Percentiles rank a stretch among this genome's conserved stretches.
These are phyloP conservation scores for Leonotis leonurus DNA, from an alignment of 257 asterid species.

Conservation along the genomic window DNA sequence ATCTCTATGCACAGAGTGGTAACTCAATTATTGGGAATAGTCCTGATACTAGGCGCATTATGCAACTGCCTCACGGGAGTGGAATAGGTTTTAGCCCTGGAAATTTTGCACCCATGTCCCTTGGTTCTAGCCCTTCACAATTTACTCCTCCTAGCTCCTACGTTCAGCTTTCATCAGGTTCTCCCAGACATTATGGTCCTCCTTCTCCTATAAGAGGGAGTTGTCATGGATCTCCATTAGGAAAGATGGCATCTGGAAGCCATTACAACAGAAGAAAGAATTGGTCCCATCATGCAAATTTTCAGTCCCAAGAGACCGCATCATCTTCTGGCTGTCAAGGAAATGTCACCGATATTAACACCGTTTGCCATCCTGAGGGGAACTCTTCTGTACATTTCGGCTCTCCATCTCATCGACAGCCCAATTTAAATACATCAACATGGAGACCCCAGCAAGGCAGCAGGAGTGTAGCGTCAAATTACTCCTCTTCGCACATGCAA, in stretches of 20 bases:
- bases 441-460: constrained; percentile 72
- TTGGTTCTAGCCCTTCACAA: constrained; percentile 98
- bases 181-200: constrained; percentile 97
- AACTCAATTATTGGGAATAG: constrained; percentile 68
- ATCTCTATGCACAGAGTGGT: constrained; percentile 59
- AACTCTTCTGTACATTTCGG: constrained; percentile 43
- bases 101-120: constrained; percentile 83
- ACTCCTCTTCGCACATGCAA: constrained; percentile 47
- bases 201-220: constrained; percentile 86
- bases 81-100: constrained; percentile 94
- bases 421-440: constrained; percentile 39
- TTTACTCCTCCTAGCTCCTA: constrained; percentile 88
- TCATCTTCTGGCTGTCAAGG: constrained; percentile 62
- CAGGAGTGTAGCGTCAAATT: constrained; percentile 52
- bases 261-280: constrained; percentile 74
- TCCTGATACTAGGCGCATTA: constrained; percentile 83
- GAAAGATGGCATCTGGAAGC: constrained; percentile 71
- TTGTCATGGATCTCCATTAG: constrained; percentile 84
- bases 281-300: constrained; percentile 57
- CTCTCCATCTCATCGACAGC: constrained; percentile 51
- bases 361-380: constrained; percentile 52
- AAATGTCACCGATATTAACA: constrained; percentile 39
- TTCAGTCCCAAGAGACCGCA: constrained; percentile 56
- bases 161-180: constrained; percentile 62
- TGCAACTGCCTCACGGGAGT: constrained; percentile 63